Percentiles rank a stretch among this genome's conserved stretches.
Evolutionary conservation across 306 rosid genomes (phyloP).

Genomic region (Cucumis cinereus): DNA sequence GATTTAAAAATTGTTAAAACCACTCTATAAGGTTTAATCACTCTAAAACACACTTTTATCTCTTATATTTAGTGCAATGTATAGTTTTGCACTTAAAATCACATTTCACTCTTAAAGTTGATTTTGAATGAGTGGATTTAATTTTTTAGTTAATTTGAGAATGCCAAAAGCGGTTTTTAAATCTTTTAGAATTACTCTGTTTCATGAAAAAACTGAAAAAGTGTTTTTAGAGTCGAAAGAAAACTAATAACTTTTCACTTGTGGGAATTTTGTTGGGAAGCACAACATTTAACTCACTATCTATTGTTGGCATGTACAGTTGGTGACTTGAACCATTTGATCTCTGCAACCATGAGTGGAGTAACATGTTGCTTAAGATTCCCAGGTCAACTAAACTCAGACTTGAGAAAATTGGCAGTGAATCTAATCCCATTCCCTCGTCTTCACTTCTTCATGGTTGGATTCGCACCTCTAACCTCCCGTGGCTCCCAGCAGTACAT

Average conservation of each 20-base stretch:
- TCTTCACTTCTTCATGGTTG: conserved; percentile 94
- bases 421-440: conserved; percentile 90
- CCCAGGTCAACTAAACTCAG: conserved; percentile 89
- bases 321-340: conserved; percentile 88
- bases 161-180: too few relatives aligned
- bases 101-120: too few relatives aligned
- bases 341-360: conserved; percentile 94
- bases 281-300: not conserved
- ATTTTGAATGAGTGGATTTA: too few relatives aligned
- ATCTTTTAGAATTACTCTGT: too few relatives aligned
- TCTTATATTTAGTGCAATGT: too few relatives aligned
- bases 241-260: too few relatives aligned
- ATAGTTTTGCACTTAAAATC: too few relatives aligned
- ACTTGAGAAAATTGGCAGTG: conserved; percentile 79
- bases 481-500: conserved; percentile 91
- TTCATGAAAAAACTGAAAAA: not conserved
- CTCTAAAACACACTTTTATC: too few relatives aligned
- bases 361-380: conserved; percentile 88
- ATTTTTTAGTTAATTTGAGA: too few relatives aligned
- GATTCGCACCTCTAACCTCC: conserved; percentile 87
- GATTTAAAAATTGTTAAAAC: too few relatives aligned
- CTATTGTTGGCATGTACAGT: conserved; percentile 32
- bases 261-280: not conserved
- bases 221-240: too few relatives aligned
- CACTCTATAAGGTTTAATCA: too few relatives aligned